phyloP scores from a whole-genome alignment of 2,329 filamentous ascomycete genomes.

The Myriosclerotinia scirpicola region DNA sequence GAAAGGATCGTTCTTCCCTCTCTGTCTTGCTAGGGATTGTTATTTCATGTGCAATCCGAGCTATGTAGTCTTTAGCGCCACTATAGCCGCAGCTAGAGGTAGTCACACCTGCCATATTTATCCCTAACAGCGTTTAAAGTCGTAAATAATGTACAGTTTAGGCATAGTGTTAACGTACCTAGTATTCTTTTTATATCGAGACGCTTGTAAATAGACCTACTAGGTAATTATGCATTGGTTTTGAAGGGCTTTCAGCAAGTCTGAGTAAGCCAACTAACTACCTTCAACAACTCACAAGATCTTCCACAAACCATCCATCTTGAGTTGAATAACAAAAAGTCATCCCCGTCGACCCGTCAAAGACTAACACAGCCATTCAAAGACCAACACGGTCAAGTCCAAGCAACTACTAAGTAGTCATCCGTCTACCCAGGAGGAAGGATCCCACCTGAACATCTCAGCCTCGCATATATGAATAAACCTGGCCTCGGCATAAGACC shows the following conservation, averaged over 20 bases:
- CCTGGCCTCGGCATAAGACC: slow-evolving; percentile 13
- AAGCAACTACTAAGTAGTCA: background rate
- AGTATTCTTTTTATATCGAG: background rate
- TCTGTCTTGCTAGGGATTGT: no score
- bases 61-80: no score
- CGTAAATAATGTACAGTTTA: background rate
- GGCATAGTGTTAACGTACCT: background rate
- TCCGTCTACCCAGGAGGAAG: background rate
- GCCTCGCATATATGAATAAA: slow-evolving; percentile 4
- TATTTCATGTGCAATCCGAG: no score
- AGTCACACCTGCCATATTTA: no score
- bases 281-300: background rate
- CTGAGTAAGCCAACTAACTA: slow-evolving; percentile 1
- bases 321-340: background rate
- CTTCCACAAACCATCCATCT: background rate
- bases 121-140: no score
- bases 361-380: background rate
- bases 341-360: background rate
- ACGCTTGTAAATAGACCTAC: background rate
- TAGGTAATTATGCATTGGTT: background rate
- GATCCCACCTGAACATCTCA: slow-evolving; percentile 19
- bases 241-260: background rate
- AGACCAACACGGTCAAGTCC: background rate
- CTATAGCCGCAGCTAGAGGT: no score
- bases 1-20: background rate